Evolutionary conservation across 2,329 filamentous ascomycete genomes (phyloP), one percentile per base, ranked within the genome.

Genomic region (Sporothrix phasma): DNA sequence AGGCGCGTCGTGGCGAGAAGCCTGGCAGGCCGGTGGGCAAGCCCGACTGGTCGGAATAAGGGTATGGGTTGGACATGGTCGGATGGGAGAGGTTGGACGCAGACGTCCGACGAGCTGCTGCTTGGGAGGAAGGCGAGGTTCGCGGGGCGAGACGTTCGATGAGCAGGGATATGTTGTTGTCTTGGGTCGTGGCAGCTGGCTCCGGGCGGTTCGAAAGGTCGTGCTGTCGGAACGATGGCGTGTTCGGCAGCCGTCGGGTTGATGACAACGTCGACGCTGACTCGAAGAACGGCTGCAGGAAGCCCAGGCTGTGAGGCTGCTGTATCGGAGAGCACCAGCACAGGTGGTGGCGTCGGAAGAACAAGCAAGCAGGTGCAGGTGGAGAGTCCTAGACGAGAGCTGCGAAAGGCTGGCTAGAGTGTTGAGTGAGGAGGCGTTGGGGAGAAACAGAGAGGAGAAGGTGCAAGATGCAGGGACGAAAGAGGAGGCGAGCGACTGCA

Each of bases 61-160:
- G 73, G 64, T 75, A 78, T 13, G 77, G 77, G 68, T 78, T 79
- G 67, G 77, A 73, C 78, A 80, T 80, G 45, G 53, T 61, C 59
- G 59, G 45, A 51, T 29, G 8, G 8, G n/a, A n/a, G 17, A 34
- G 31, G 31, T 34, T 58, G 54, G 24, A 56, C 22, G 69, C 15
- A 17, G 41, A 60, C n/a, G 56, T 19, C 56, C 51, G 24, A 34
- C 43, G 43, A 22, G 45, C 39, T 39, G 59, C 24, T 31, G 45
- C 7, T 26, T 39, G 39, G 29, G 11, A n/a, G 17, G 29, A 31
- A 17, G 4, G 41, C 17, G 17, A 43, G 41, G 5, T 43, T 15
- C 41, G 24, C 11, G 10, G 17, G 37, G n/a, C n/a, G n/a, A 3
- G 15, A 1, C 10, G 34, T 37, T 10, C 34, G 15, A 37, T 13